phyloP scores from a whole-genome alignment of 2,329 filamentous ascomycete species.

The Cladosporium oxysporum region DNA sequence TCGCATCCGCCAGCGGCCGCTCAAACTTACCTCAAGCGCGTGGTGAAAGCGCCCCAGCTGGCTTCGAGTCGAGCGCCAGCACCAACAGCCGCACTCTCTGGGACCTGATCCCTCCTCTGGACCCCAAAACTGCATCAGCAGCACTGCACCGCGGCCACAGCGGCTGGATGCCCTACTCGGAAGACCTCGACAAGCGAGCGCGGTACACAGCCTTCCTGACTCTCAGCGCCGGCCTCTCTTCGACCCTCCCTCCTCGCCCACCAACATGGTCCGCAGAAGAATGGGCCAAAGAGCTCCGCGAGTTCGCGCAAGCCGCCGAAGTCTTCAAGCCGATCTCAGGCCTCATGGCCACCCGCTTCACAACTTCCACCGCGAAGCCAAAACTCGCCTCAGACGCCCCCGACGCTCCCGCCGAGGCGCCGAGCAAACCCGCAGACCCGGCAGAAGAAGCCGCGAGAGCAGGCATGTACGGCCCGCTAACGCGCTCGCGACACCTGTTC shows the following conservation, averaged over 20 bases:
- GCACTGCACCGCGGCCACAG: conserved; percentile 53
- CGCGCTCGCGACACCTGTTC: conserved; percentile 70
- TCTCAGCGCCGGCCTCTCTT: conserved; percentile 65
- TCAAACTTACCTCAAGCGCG: conserved; percentile 73
- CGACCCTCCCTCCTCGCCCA: conserved; percentile 59
- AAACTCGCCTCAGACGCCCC: conserved; percentile 38
- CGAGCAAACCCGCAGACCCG: conserved; percentile 66
- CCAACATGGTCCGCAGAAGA: conserved; percentile 63
- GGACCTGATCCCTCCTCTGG: conserved; percentile 49
- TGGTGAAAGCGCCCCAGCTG: conserved; percentile 69
- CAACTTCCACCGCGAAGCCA: conserved; percentile 54
- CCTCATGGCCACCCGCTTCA: conserved; percentile 92
- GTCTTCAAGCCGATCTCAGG: conserved; percentile 92
- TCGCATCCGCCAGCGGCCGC: conserved; percentile 75
- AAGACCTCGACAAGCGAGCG: conserved; percentile 75
- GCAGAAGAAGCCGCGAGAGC: conserved; percentile 83
- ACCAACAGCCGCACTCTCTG: conserved; percentile 60
- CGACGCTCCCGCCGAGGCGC: conserved; percentile 33
- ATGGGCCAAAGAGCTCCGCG: conserved; percentile 75
- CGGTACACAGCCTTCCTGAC: conserved; percentile 84
- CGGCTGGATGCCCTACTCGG: conserved; percentile 79
- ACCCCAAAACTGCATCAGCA: conserved; percentile 45
- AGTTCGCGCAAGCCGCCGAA: conserved; percentile 73
- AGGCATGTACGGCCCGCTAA: conserved; percentile 92
- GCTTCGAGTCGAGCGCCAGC: conserved; percentile 60